phyloP scores from a whole-genome alignment of 106 monocot genomes.

The Acanthochlamys bracteata region DNA sequence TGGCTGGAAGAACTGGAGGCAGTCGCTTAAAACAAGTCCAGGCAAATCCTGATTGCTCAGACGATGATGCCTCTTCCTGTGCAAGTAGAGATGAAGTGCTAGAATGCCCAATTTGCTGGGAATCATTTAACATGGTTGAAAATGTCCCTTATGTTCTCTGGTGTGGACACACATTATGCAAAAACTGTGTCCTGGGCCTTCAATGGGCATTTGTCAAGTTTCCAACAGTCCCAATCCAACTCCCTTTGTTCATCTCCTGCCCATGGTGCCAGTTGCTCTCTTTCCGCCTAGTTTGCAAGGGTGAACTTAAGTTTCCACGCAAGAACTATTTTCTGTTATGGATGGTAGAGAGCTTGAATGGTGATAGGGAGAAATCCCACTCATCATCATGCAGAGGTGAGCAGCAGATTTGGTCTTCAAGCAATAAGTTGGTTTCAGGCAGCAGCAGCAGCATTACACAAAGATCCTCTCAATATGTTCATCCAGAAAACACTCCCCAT shows the following conservation, averaged over 20 bases:
- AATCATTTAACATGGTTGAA: conserved; percentile 38
- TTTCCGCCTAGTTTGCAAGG: conserved; percentile 31
- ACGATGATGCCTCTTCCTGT: conserved; percentile 48
- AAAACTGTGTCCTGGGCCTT: conserved; percentile 39
- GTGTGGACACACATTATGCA: conserved; percentile 51
- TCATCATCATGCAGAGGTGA: conserved; percentile 10
- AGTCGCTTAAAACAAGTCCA: conserved; percentile 8
- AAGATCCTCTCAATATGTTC: conserved; percentile 8
- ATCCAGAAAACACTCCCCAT: not conserved
- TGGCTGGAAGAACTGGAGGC: conserved; percentile 13
- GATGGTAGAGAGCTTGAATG: conserved; percentile 49
- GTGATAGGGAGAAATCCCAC: conserved; percentile 21
- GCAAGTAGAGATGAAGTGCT: conserved; percentile 41
- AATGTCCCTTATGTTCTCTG: conserved; percentile 39
- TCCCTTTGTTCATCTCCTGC: conserved; percentile 37
- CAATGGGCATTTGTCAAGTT: conserved; percentile 36
- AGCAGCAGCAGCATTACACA: not conserved
- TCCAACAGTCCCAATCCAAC: conserved; percentile 29
- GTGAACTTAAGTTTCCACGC: conserved; percentile 25
- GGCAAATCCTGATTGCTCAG: conserved; percentile 30
- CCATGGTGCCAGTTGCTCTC: conserved; percentile 37
- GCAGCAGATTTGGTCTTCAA: conserved; percentile 13
- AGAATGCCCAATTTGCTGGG: conserved; percentile 45
- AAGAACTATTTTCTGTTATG: conserved; percentile 43
- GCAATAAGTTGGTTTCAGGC: not conserved